Base-by-base conservation (phyloP, 2,329 filamentous ascomycete species). In the Cytospora leucostoma region DNA sequence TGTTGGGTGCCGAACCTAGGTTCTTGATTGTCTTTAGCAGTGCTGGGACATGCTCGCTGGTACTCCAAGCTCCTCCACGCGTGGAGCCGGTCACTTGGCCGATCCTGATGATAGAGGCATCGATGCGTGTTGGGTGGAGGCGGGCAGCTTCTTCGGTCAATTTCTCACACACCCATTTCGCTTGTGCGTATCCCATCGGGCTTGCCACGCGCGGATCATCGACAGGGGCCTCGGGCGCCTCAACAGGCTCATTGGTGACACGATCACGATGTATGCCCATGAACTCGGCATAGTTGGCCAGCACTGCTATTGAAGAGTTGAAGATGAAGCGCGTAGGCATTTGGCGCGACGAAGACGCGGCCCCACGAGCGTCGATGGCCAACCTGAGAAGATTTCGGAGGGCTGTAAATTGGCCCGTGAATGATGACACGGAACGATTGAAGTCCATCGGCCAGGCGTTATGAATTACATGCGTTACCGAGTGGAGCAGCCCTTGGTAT, bases 41-140 rank as follows among this genome's bases (percentile, higher is more conserved):
- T 66, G 82, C 82, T 0, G 74, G 67, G 13, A 84, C 70, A 67
- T 85, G 81, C 68, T 85, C 83, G 32, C 73, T 73, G 0, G 77
- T 71, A 66, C 86, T 86, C 84, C 83, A 86, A 67, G 79, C 79
- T 0, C 82, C 83, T 59, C 72, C 83, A 0, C 61, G 74, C 3
- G 67, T 77, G 0, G 78, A 81, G 0, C 84, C 84, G 1, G 82
- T 74, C 49, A 81, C 75, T 67, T 81, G 80, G 0, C 78, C 79
- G 3, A 80, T 74, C 2, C 80, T 77, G 47, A 79, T 70, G 5
- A 76, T 68, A 2, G 73, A 73, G 0, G 74, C 71, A 0, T 73
- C 71, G 15, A 81, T 50, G 44, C 57, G 71, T 19, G 74, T 75
- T 1, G 72, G 71, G 0, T 63, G 54, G 19, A 66, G 51, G 15